Evolutionary conservation across 805 yeast genomes (phyloP), one percentile per base, ranked within the genome.

Genomic region (Candida patagonica): DNA sequence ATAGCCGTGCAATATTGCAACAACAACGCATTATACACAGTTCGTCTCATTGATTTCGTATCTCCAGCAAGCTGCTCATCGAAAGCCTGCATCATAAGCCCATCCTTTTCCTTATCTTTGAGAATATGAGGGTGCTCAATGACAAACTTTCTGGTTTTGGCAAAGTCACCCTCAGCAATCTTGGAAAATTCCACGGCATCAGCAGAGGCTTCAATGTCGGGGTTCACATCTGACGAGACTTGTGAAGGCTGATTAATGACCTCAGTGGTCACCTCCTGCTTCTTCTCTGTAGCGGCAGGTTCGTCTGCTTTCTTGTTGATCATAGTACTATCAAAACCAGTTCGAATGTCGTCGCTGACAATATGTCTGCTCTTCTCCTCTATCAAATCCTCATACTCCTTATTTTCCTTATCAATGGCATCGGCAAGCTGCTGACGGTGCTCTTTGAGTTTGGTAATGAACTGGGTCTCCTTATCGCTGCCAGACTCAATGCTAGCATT

Each of bases 71-170:
- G 67, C 57, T 86, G 85, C 41, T 68, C 66, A 53, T 89, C 94
- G 59, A 92, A 92, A 0, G 96, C 94, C 16, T 80, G 79, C 96
- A 89, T 88, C 56, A 88, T 68, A 43, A 92, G 73, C 0, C 95
- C 85, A 59, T 92, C 97, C 55, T 88, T 86, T 57, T 92, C 96
- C 45, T 78, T 78, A 48, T 80, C 86, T 3, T 76, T 75, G 37
- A 88, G 75, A 42, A 92, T 83, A 42, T 71, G 67, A 29, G 83
- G 74, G 59, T 84, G 57, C 55, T 57, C 33, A 68, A 63, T 48
- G 49, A 82, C 63, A 59, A 65, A 77, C 37, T 61, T 63, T 46
- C 76, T 70, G 50, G 79, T 67, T 40, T 62, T 58, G n/a, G 61
- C 53, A 31, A 74, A 65, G 35, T 80, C 68, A 15, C 64, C 62